Evolutionary conservation across 2,329 filamentous ascomycete genomes (phyloP), one percentile per base, ranked within the genome.

Genomic region (Cadophora sp.): DNA sequence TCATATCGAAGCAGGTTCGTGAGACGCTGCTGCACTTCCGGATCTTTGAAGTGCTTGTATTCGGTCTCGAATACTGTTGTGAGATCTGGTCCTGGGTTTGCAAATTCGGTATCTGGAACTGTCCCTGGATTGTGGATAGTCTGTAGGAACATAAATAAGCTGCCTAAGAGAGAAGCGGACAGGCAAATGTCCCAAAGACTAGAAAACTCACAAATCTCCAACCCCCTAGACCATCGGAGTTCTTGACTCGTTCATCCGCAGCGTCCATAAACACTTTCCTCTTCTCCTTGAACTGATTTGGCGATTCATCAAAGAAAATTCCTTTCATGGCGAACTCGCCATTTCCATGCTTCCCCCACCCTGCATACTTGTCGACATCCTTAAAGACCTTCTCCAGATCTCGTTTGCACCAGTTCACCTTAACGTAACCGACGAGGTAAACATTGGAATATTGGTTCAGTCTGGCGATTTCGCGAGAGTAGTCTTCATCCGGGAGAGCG

Each of bases 241-340:
- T 22, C 45, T 69, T 69, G 16, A 70, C 64, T 27, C 47, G 56
- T 1, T 45, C 11, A 27, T 60, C 64, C 33, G 66, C 64, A 9
- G 56, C 64, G 33, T 50, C 59, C 33, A 70, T 41, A 20, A 63
- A 70, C 2, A 43, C 53, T 14, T 64, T 66, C 9, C 45, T 51
- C 18, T 65, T 27, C 3, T 51, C 33, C 50, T 62, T 63, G 61
- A 55, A 70, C 45, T 65, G 41, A 30, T 59, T 71, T 14, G 70
- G 70, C 13, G 64, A 65, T 48, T 71, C 70, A 24, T 71, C 70
- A 16, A 71, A 65, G 59, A 71, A 70, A n/a, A 71, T 70, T 2
- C 70, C 70, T 20, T 65, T 45, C 20, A 71, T 43, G 18, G 66
- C 62, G 20, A 71, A 55, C 22, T 58, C 41, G 8, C 41, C 62